phyloP scores from a whole-genome alignment of 345 rosid species.

The Turnera subulata region DNA sequence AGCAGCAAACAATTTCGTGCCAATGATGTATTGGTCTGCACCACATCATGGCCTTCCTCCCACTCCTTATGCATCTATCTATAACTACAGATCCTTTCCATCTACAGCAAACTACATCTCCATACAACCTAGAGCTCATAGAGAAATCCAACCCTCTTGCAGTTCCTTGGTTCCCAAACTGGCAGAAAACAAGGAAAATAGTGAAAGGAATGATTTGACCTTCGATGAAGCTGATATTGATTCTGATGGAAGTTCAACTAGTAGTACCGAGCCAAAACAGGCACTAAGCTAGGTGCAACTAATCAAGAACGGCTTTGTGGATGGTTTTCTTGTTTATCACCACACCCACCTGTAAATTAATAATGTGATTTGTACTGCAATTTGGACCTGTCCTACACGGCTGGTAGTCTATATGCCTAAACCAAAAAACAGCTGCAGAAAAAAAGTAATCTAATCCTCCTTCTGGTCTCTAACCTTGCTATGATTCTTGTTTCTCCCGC shows the following conservation, averaged over 20 bases:
- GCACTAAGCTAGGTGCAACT: conserved; percentile 15
- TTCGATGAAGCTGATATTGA: conserved; percentile 24
- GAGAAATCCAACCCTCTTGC: conserved; percentile 19
- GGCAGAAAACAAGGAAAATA: conserved; percentile 6
- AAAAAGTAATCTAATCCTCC: too few relatives aligned
- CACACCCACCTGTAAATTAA: too few relatives aligned
- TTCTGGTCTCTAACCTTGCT: too few relatives aligned
- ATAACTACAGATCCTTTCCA: conserved; percentile 31
- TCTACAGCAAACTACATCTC: conserved; percentile 29
- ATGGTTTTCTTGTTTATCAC: too few relatives aligned
- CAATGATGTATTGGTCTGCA: conserved; percentile 52
- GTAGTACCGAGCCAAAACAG: conserved; percentile 30
- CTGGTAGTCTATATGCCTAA: too few relatives aligned
- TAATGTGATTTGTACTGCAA: too few relatives aligned
- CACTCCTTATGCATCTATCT: conserved; percentile 28
- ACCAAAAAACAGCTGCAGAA: too few relatives aligned
- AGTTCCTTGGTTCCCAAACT: conserved; percentile 15
- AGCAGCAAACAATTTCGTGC: conserved; percentile 39
- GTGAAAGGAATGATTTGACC: conserved; percentile 16
- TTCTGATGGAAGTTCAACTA: conserved; percentile 35
- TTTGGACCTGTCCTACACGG: too few relatives aligned
- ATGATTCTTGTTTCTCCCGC: too few relatives aligned
- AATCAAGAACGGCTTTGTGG: too few relatives aligned
- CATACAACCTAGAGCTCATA: conserved; percentile 29
- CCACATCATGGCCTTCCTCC: conserved; percentile 36